Evolutionary conservation across 176 grass and related monocot genomes (phyloP).

Genomic region (Zizania latifolia): DNA sequence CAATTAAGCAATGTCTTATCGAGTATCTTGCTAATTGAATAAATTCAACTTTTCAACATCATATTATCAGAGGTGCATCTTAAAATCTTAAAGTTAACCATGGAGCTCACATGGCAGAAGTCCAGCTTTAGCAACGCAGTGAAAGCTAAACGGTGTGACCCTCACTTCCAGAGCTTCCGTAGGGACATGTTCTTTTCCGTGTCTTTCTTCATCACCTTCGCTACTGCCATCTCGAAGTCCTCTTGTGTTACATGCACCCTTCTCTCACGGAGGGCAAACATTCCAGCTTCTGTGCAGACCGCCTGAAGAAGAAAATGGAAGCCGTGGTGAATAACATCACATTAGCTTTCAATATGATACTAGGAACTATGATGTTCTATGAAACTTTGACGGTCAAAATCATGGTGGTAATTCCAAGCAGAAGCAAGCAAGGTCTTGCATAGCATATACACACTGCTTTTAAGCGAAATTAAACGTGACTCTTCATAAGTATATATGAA

Average conservation of each 20-base stretch:
- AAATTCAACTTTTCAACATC: constrained; percentile 15
- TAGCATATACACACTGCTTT: background rate
- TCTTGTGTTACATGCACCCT: constrained; percentile 92
- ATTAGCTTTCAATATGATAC: background rate
- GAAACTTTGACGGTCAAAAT: background rate
- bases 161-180: constrained; percentile 85
- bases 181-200: constrained; percentile 96
- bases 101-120: background rate
- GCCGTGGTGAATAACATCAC: background rate
- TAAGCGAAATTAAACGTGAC: background rate
- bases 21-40: background rate
- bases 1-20: background rate
- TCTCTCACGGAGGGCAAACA: constrained; percentile 89
- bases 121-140: constrained; percentile 14
- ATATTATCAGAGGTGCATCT: constrained; percentile 5
- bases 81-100: constrained; percentile 1
- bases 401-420: background rate
- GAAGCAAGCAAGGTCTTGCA: background rate
- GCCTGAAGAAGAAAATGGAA: constrained; percentile 39
- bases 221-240: constrained; percentile 91
- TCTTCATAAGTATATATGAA: background rate
- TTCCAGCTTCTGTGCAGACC: constrained; percentile 88
- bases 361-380: background rate
- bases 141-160: constrained; percentile 1
- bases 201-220: constrained; percentile 97